Base-by-base conservation (phyloP, 2,329 filamentous ascomycete species). In the Stachybotrys echinatus region DNA sequence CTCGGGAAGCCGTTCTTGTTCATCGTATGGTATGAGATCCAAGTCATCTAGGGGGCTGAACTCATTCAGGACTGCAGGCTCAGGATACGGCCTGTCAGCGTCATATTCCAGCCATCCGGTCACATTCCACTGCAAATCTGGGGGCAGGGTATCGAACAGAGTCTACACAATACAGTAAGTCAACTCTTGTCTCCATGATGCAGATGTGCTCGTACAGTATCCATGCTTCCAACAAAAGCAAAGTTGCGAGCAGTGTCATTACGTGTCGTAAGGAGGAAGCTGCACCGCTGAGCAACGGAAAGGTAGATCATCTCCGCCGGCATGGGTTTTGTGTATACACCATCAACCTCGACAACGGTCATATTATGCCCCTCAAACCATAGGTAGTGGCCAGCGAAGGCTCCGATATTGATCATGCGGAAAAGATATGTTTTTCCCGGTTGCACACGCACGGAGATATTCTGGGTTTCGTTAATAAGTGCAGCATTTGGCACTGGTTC, bases 1-100 rank as follows among this genome's bases (percentile, higher is more conserved):
- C 7, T 82, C 71, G 2, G 77, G 74, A 5, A 85, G 76, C 3
- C 86, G 71, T 8, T 75, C 69, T 65, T 81, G 71, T 43, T 80
- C 77, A 61, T 80, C 73, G 4, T 94, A 74, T 42, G 78, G 77
- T 37, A 94, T 74, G 2, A 73, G 73, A 54, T 82, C 75, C 54
- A 87, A 82, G 61, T 95, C 91, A 58, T 96, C 89, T 51, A 87
- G 84, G 2, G 84, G 78, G 21, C 84, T 69, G 45, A 89, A 83
- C 12, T 80, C 76, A 42, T 85, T 74, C 3, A 91, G 62, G 0
- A 74, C 51, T 0, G 77, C 74, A 1, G 88, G 73, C 0, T 72
- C 63, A 1, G 79, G 76, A 0, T 77, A 64, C 0, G 68, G 53
- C 18, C 76, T 71, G 10, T 64, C 52, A 2, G 68, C 59, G 56